These are phyloP conservation scores for Hirsutella minnesotensis DNA, from an alignment of 2,329 filamentous ascomycete genomes.

Conservation along the genomic window DNA sequence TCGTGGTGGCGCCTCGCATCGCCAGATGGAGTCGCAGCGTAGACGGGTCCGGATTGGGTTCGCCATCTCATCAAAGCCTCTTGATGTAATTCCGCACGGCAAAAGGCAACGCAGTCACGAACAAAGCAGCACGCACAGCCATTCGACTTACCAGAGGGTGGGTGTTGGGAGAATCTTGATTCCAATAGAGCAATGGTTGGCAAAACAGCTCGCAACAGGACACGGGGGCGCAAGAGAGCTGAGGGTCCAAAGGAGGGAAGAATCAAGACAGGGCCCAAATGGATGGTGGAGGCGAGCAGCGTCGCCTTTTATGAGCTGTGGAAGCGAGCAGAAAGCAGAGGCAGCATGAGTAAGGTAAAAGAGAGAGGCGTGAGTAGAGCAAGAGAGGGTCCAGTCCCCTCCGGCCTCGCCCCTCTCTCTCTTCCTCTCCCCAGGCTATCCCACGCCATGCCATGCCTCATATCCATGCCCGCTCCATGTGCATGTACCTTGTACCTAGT, in stretches of 20 bases:
- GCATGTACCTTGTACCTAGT: too few species aligned
- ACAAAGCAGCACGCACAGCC: too few species aligned
- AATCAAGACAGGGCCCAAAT: constrained; percentile 6
- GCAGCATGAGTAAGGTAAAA: constrained; percentile 3
- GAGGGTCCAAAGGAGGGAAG: constrained; percentile 12
- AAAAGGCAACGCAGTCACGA: not conserved
- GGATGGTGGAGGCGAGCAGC: constrained; percentile 8
- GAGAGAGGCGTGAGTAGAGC: constrained; percentile 3
- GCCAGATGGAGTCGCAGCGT: too few species aligned
- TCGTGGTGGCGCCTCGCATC: too few species aligned
- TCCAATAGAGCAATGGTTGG: constrained; percentile 12
- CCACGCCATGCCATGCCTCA: too few species aligned
- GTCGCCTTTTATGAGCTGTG: constrained; percentile 7
- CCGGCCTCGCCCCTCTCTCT: not conserved
- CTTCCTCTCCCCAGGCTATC: not conserved
- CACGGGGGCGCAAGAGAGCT: constrained; percentile 12
- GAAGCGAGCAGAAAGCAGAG: not conserved
- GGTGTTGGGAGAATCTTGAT: constrained; percentile 7
- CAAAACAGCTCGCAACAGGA: constrained; percentile 16
- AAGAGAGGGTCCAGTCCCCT: constrained; percentile 1
- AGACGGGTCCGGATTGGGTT: too few species aligned
- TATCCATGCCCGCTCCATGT: too few species aligned
- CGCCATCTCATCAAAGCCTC: too few species aligned
- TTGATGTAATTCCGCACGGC: too few species aligned
- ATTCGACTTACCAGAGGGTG: constrained; percentile 14